Evolutionary conservation across 495 filamentous ascomycete species (phyloP).

Genomic region (Parathielavia hyrcaniae): DNA sequence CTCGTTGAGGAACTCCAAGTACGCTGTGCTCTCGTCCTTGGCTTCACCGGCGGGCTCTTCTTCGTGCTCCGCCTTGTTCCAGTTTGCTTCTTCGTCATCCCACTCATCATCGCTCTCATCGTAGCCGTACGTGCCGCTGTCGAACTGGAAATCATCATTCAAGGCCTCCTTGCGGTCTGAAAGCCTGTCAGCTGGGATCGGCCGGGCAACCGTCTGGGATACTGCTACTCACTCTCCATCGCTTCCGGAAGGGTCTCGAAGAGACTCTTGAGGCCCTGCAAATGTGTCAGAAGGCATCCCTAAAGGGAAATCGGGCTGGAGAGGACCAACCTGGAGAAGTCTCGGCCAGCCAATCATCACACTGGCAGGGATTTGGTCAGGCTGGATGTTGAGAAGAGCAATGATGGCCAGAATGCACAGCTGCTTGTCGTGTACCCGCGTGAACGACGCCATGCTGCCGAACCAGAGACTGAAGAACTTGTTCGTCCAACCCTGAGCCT

Average conservation of each 20-base stretch:
- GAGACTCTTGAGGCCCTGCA: conserved; percentile 69
- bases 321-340: conserved; percentile 53
- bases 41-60: conserved; percentile 56
- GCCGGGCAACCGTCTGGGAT: neutral
- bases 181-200: conserved; percentile 14
- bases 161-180: conserved; percentile 84
- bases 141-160: conserved; percentile 76
- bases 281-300: neutral
- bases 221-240: conserved; percentile 63
- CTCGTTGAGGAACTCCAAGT: conserved; percentile 90
- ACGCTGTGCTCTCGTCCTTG: conserved; percentile 85
- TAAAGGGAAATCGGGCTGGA: neutral
- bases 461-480: conserved; percentile 99
- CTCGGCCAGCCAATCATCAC: conserved; percentile 97
- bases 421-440: conserved; percentile 95
- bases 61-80: conserved; percentile 45
- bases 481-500: conserved; percentile 94
- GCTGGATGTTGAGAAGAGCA: conserved; percentile 67
- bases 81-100: conserved; percentile 62
- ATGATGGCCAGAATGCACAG: conserved; percentile 90
- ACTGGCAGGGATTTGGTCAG: conserved; percentile 73
- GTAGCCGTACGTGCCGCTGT: conserved; percentile 60
- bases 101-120: conserved; percentile 76
- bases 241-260: conserved; percentile 89
- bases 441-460: conserved; percentile 88